These are phyloP conservation scores for Nevesoporus exiguus DNA, from an alignment of 768 basidiomycete species.

Conservation along the genomic window DNA sequence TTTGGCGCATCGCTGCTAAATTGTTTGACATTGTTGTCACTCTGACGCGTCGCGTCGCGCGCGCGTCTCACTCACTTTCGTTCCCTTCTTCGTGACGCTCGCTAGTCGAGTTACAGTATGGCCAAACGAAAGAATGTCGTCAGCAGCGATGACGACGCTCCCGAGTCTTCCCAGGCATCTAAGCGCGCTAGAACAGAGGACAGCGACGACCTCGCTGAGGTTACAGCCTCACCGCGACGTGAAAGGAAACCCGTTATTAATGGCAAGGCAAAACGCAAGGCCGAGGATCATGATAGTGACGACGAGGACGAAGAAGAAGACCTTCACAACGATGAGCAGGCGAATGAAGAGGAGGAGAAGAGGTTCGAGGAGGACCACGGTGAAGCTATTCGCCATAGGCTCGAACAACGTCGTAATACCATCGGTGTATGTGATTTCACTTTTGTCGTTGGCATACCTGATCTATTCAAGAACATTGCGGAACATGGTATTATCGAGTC, in stretches of 20 bases:
- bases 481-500: conserved; percentile 86
- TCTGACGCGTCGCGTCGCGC: conserved; percentile 29
- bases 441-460: conserved; percentile 20
- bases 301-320: conserved; percentile 32
- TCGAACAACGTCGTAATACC: conserved; percentile 43
- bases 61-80: conserved; percentile 7
- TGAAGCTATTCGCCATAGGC: conserved; percentile 49
- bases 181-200: conserved; percentile 47
- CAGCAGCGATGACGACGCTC: conserved; percentile 43
- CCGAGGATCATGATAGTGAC: conserved; percentile 28
- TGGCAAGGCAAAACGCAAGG: conserved; percentile 33
- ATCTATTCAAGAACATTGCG: conserved; percentile 57
- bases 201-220: conserved; percentile 31
- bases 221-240: conserved; percentile 14
- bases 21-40: conserved; percentile 26
- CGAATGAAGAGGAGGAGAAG: conserved; percentile 57
- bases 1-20: not conserved
- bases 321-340: conserved; percentile 34
- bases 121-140: conserved; percentile 48
- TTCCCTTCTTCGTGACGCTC: not conserved
- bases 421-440: conserved; percentile 47
- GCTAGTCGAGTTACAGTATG: too few species aligned
- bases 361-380: conserved; percentile 62
- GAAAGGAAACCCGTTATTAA: conserved; percentile 31
- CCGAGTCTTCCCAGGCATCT: conserved; percentile 31